Percentiles rank a stretch among this genome's conserved stretches.
phyloP scores from a whole-genome alignment of 2,329 filamentous ascomycete species.

The Alternaria sp. region DNA sequence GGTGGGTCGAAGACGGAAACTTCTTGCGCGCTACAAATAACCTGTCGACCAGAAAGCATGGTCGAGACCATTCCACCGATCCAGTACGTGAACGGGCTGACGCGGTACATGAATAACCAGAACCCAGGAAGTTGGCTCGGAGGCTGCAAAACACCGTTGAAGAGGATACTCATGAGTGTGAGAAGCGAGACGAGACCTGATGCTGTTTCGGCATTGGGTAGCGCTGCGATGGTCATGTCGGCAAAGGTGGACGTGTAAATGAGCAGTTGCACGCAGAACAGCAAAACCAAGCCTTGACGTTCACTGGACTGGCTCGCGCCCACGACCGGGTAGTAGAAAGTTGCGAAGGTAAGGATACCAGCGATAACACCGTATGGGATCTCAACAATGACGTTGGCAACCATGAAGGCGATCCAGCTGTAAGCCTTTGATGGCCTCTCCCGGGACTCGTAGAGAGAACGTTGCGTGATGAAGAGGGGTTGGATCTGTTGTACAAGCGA shows the following conservation, averaged over 20 bases:
- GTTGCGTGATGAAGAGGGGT: constrained; percentile 67
- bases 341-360: constrained; percentile 69
- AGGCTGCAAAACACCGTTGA: constrained; percentile 67
- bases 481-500: constrained; percentile 66
- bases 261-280: constrained; percentile 72
- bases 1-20: constrained; percentile 54
- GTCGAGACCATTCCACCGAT: constrained; percentile 52
- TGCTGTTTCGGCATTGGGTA: constrained; percentile 74
- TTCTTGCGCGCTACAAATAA: constrained; percentile 59
- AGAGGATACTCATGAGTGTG: constrained; percentile 58
- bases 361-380: constrained; percentile 72
- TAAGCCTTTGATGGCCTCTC: constrained; percentile 74
- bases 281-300: constrained; percentile 66
- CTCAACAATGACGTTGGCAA: constrained; percentile 76
- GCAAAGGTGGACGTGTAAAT: constrained; percentile 77
- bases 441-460: constrained; percentile 67
- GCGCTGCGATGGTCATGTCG: constrained; percentile 75
- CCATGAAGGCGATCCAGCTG: constrained; percentile 77
- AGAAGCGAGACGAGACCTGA: constrained; percentile 69
- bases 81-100: constrained; percentile 74
- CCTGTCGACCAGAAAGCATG: constrained; percentile 56
- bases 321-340: constrained; percentile 70
- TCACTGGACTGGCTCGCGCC: constrained; percentile 55
- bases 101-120: constrained; percentile 81
- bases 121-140: constrained; percentile 70